Base-by-base conservation (phyloP, 208 protist species). In the Vickermania spadyakhi region DNA sequence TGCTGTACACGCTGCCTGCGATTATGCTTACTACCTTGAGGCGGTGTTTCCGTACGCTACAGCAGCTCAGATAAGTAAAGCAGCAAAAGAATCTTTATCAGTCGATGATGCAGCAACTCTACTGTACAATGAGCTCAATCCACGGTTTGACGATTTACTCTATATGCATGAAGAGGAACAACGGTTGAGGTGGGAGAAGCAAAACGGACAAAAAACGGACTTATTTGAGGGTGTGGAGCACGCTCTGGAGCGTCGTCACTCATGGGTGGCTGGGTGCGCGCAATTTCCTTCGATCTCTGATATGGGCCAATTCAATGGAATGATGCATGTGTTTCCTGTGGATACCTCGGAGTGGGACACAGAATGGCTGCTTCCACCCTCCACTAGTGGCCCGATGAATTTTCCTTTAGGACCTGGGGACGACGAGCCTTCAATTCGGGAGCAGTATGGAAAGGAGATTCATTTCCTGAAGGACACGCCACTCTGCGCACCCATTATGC, bases 281-380 rank as follows among this genome's bases (percentile, higher is more conserved):
- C 7, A 18, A 7, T n/a, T n/a, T n/a, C 36, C 36, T 45, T 45
- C 36, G 11, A 49, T 80, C 14, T 79, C 73, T 11, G 63, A 75
- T 36, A 62, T 75, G 60, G 62, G 73, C 23, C 81, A 88, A 61
- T 93, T 88, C 74, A 65, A 81, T 52, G 28, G 60, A 1, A 81
- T 73, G n/a, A 72, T 86, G 28, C 60, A 58, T 1, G 66, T 73
- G 21, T 87, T 90, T 56, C 61, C 71, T 2, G 58, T 93, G 1
- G 80, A 93, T 66, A 93, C 86, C 2, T 68, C 82, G 0, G 69
- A 66, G 3, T 93, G 82, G 82, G 86, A 93, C 58, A 63, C 60
- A 0, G 53, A 70, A 29, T 77, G 70, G 41, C 66, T 81, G 26
- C 62, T 84, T 45, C 36, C 28, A 26, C 53, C 2, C n/a, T 58